A percentile compares a stretch with the other conserved stretches of the same genome.
phyloP scores from a whole-genome alignment of 129 eudicot genomes.

The Daucus carota region DH1_v3.0 NC_030389.2:4405001-4405500 shows the following conservation, averaged over 20 bases:
- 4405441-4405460: background rate
- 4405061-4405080: background rate
- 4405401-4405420: constrained; percentile 4
- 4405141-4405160: background rate
- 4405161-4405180: background rate
- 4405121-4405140: background rate
- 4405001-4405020: background rate
- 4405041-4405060: background rate
- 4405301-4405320: constrained; percentile 4
- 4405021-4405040: background rate
- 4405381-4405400: background rate
- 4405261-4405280: constrained; percentile 5
- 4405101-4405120: background rate
- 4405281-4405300: constrained; percentile 1
- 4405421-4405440: constrained; percentile 1
- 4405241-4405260: background rate
- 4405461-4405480: background rate
- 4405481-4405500: constrained; percentile 4
- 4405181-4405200: background rate
- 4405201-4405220: background rate
- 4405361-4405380: constrained; percentile 6
- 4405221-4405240: background rate
- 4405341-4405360: constrained; percentile 4
- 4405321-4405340: constrained; percentile 6
- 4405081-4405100: background rate